Evolutionary conservation across 2,329 filamentous ascomycete genomes (phyloP), one percentile per base, ranked within the genome.

Genomic region (Botrytis fragariae): DNA sequence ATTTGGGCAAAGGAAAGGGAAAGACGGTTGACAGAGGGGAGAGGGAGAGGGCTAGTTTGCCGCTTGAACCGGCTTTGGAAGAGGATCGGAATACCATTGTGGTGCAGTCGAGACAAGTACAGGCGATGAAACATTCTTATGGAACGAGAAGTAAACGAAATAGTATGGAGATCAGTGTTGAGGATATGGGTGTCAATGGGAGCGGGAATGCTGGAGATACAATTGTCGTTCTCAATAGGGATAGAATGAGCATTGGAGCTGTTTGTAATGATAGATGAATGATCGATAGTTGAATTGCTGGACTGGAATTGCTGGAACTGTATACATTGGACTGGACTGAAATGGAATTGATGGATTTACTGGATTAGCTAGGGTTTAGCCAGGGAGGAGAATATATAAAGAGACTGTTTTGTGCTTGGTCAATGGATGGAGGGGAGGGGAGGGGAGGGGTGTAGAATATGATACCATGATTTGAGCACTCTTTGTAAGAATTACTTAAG

Each of bases 211-310:
- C 22, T 18, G 45, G 29, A 10, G 71, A 72, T 35, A 68, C 71
- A n/a, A 67, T 54, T 68, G 35, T 54, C 8, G 44, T 72, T 35
- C 51, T 57, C 16, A 57, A 18, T 57, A 64, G 44, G 7, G 51
- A 72, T 60, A 45, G 48, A n/a, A 72, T 72, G 71, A 68, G 62
- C 5, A 72, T 72, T 39, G 71, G 42, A 9, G 71, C 71, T 25
- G 71, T 72, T 25, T 72, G 71, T 68, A 72, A 72, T 32, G 71
- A 72, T 67, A 44, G 70, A 67, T 72, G 35, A 70, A 29, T 62
- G 29, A 22, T 57, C 4, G 35, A 37, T 37, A 25, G 32, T 54
- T 8, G 45, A 54, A 16, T n/a, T 25, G 29, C 44, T 51, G 5
- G 44, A 45, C 32, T 65, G 14, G 42, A 16, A 37, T 39, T 22